Evolutionary conservation across 2,329 filamentous ascomycete genomes (phyloP).

Genomic region (Aspergillus sergii): DNA sequence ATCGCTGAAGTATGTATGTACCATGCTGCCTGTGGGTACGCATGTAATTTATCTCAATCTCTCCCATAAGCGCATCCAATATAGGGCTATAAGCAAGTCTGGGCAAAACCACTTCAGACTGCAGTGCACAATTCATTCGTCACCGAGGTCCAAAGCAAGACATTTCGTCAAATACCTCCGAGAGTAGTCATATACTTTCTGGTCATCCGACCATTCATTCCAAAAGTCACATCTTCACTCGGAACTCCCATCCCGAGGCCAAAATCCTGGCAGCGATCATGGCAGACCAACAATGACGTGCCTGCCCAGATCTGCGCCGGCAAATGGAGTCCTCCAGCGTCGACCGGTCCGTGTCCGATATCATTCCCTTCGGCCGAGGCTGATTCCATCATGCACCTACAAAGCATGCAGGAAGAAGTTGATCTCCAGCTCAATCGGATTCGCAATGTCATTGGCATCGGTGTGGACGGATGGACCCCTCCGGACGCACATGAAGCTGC

Average conservation of each 20-base stretch:
- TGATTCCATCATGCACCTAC: no score
- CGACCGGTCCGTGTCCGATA: no score
- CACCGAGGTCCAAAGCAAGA: neutral
- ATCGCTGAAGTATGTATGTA: neutral
- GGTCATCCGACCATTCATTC: neutral
- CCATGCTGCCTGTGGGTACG: neutral
- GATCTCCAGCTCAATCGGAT: no score
- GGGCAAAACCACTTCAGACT: neutral
- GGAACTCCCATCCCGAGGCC: neutral
- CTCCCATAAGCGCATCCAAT: neutral
- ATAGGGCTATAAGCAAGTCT: neutral
- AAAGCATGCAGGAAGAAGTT: no score
- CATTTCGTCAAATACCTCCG: neutral
- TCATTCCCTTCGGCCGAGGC: no score
- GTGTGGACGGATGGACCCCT: no score
- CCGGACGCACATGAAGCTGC: no score
- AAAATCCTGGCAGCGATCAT: constrained; percentile 1
- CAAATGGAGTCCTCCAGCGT: no score
- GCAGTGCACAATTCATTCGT: neutral
- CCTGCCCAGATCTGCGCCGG: constrained; percentile 51
- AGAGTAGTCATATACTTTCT: neutral
- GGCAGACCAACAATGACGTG: constrained; percentile 10
- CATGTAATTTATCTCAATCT: neutral
- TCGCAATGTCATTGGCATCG: no score
- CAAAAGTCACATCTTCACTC: neutral